Evolutionary conservation across 2,329 filamentous ascomycete genomes (phyloP), one percentile per base, ranked within the genome.

Genomic region (Penicillium sp.): DNA sequence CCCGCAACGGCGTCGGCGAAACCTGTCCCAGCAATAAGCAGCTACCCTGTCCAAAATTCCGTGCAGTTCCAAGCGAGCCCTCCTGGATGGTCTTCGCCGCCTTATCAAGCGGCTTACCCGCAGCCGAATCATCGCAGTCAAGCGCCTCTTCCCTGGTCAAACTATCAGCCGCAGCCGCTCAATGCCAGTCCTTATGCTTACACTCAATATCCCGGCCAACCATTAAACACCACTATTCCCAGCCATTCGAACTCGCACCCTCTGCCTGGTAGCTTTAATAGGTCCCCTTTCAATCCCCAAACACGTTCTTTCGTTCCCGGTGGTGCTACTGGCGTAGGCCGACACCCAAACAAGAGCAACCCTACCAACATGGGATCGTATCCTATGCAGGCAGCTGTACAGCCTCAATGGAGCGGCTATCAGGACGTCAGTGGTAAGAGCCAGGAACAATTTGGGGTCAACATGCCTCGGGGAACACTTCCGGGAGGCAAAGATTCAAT

Each of bases 231-330:
- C 56, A 88, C 89, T 53, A 88, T 91, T 29, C 84, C 90, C 64
- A 91, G 91, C 70, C 86, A 88, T 8, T 89, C 91, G 75, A 87
- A 86, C 61, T 90, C 93, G 72, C 92, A 97, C 74, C 91, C 92
- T 6, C 88, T 96, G 60, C 91, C 92, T 15, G 92, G 92, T 41
- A 95, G 90, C 77, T 96, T 87, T 73, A 92, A 91, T 72, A 86
- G 93, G 61, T 91, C 92, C 70, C 88, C 90, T 13, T 97, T 98
- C 81, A 97, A 97, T 73, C 94, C 93, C 0, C 93, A 96, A 79
- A 97, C 91, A 17, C 91, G 96, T 72, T 91, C 93, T 0, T 97
- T 98, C 76, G 87, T 97, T 26, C 94, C 94, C 1, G 84, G 83
- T 56, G 82, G 86, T 48, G 69, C 71, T 53, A 67, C 70, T 35